Evolutionary conservation across 208 protist species (phyloP), one percentile per base, ranked within the genome.

Genomic region (Acanthamoeba culbertsoni): DNA sequence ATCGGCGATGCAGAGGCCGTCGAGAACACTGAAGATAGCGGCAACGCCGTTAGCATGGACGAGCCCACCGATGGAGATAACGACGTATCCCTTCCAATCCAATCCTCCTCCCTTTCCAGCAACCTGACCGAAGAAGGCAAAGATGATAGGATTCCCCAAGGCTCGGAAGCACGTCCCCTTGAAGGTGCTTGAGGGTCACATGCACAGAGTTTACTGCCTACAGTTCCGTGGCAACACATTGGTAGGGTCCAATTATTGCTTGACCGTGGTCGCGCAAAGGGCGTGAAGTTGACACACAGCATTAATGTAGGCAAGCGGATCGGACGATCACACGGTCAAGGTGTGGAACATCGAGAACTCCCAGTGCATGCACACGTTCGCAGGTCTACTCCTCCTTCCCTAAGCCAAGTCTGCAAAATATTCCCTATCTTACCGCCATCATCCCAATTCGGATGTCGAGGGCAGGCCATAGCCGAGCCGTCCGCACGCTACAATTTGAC

Each of bases 311-410:
- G 51, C 65, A 16, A 89, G 79, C 37, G 79, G 79, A 1, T 89
- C 79, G 46, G 79, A 89, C 23, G 79, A 89, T 26, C 46, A 89
- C 79, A 89, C n/a, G 8, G 65, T 89, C 23, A 89, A 89, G 55
- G 14, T 45, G n/a, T 89, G 79, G 79, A 45, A 89, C 79, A 40
- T 89, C 12, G 79, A 89, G 37, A 14, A 89, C 31, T 4, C 28
- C 0, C 79, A 55, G 43, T 89, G 79, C 55, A 42, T 0, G 7
- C 14, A 65, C 40, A 89, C 79, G 0, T 89, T 89, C 23, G 51
- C 46, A 6, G 79, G 71, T 82, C 46, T 37, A 2, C 28, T 43
- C 63, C 5, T 42, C n/a, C 63, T 45, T 43, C 33, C 63, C 3
- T 75, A 33, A n/a, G 20, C 7, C 12, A 28, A 26, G 55, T n/a